These are phyloP conservation scores for Inonotus hispidus DNA, from an alignment of 1,284 basidiomycete species.

Conservation along the genomic window DNA sequence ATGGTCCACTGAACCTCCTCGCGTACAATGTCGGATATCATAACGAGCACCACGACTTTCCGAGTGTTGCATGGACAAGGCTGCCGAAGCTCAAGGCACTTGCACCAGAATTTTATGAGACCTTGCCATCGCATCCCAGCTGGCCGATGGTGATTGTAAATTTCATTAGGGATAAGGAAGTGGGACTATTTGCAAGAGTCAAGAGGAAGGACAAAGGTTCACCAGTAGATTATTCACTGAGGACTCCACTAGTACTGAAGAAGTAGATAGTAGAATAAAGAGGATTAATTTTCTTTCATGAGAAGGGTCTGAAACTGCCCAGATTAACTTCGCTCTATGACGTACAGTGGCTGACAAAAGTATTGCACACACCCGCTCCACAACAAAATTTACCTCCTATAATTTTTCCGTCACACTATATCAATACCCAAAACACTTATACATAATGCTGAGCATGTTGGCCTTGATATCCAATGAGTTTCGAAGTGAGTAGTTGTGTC, in stretches of 20 bases:
- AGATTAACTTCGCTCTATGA: not conserved
- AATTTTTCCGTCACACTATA: no score
- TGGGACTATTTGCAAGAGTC: constrained; percentile 56
- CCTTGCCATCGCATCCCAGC: constrained; percentile 78
- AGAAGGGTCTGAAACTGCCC: not conserved
- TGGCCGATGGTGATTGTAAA: constrained; percentile 95
- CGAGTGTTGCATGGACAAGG: constrained; percentile 93
- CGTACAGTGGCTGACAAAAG: no score
- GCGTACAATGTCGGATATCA: constrained; percentile 99
- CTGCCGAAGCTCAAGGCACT: constrained; percentile 78
- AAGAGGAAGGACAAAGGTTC: constrained; percentile 31
- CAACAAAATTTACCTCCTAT: no score
- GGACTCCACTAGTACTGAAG: not conserved
- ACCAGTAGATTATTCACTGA: not conserved
- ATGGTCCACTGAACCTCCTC: constrained; percentile 85
- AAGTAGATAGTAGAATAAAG: not conserved
- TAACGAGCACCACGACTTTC: constrained; percentile 99
- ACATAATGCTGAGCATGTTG: no score
- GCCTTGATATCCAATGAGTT: no score
- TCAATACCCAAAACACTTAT: no score
- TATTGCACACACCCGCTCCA: no score
- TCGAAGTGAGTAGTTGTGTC: no score
- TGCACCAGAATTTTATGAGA: constrained; percentile 92
- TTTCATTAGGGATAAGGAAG: constrained; percentile 87
- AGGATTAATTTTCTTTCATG: not conserved